Base-by-base conservation (phyloP, 305 asterid species). In the Plantago lanceolata region DNA sequence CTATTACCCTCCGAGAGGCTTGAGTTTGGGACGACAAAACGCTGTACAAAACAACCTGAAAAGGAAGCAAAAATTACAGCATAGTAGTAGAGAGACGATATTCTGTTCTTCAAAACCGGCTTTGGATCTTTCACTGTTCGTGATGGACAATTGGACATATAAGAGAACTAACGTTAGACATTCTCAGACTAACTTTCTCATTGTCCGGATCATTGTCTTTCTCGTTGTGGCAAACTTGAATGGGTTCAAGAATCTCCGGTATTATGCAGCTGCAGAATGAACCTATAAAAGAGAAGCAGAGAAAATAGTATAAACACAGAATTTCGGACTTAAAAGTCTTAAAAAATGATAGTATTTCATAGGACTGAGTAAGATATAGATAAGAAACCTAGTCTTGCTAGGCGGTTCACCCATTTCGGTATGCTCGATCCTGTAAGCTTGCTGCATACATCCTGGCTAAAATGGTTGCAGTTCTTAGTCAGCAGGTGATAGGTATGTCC, bases 321-420 rank as follows among this genome's bases (percentile, higher is more conserved):
- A n/a, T 57, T 54, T 63, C 40, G 19, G 7, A 43, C 28, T 24
- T n/a, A n/a, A n/a, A 24, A 24, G 28, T 24, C 28, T 24, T 24
- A 24, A 24, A 24, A 1, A 24, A 1, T 24, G 28, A 1, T 24
- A 24, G 2, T 24, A 24, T 3, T 24, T 24, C 28, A 53, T 28
- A 59, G 47, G 33, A 54, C 19, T 55, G 37, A 40, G 24, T 16
- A 29, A 54, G 66, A 48, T 58, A 71, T 53, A 59, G 29, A 67
- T 48, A 21, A 57, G 6, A 19, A n/a, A 89, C 95, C 96, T 75
- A 90, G 80, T 70, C 79, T 79, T 59, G 97, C 97, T 1, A 88
- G 89, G 35, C 97, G 89, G 63, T 90, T 90, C 44, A 90, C 88
- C 97, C 97, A 90, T 70, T 82, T 85, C 35, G 97, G 97, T 21